Evolutionary conservation across 176 grass and related monocot genomes (phyloP).

Genomic region (Cenchrus americanus): DNA sequence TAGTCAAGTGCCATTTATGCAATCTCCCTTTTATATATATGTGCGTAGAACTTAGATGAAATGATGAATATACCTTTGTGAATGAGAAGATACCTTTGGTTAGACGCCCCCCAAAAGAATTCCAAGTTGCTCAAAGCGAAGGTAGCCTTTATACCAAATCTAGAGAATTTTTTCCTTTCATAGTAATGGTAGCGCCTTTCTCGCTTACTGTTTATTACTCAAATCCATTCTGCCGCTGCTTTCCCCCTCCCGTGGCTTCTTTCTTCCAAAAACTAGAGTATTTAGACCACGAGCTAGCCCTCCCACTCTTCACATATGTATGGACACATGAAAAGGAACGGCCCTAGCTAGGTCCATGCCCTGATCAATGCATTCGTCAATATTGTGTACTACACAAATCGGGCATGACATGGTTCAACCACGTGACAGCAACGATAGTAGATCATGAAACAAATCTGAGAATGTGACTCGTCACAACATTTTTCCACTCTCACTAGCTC

Average conservation of each 20-base stretch:
- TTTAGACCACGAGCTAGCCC: neutral
- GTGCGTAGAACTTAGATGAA: neutral
- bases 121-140: slow-evolving; percentile 33
- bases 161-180: slow-evolving; percentile 31
- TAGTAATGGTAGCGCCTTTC: slow-evolving; percentile 14
- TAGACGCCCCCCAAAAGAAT: neutral
- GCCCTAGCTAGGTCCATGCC: neutral
- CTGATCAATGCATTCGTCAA: neutral
- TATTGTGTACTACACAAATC: too few species aligned
- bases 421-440: neutral
- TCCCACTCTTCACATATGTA: neutral
- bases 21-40: neutral
- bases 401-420: neutral
- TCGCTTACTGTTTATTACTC: slow-evolving; percentile 30
- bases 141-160: slow-evolving; percentile 31
- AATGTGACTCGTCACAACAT: neutral
- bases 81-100: neutral
- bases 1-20: neutral
- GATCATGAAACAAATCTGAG: neutral
- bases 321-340: neutral
- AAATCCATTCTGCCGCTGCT: slow-evolving; percentile 4
- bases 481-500: neutral
- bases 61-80: slow-evolving; percentile 27
- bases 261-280: neutral
- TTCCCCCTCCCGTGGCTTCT: neutral